Evolutionary conservation across 2,329 filamentous ascomycete genomes (phyloP).

Genomic region (Epichloe baconii): DNA sequence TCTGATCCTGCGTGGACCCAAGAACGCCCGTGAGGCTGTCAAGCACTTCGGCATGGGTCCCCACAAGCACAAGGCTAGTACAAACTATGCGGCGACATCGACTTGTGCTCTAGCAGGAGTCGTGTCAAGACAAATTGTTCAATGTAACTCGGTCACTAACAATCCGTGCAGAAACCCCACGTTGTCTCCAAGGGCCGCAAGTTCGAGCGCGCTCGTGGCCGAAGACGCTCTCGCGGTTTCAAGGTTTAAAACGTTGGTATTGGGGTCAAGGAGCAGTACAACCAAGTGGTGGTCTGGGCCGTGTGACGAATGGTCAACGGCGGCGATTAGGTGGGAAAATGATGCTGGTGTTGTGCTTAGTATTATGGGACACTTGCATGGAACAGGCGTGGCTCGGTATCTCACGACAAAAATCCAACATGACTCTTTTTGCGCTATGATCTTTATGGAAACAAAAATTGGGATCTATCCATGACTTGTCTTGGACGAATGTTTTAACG

Average conservation of each 20-base stretch:
- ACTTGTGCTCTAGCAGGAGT: not conserved
- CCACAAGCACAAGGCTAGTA: conserved; percentile 84
- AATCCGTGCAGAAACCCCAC: conserved; percentile 65
- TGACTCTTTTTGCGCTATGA: conserved; percentile 15
- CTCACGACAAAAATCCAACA: conserved; percentile 22
- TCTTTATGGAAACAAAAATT: not conserved
- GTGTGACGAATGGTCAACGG: not conserved
- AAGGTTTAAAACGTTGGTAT: conserved; percentile 69
- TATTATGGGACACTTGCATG: conserved; percentile 26
- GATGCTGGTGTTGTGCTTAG: conserved; percentile 17
- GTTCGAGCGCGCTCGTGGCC: conserved; percentile 98
- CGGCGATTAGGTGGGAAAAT: conserved; percentile 12
- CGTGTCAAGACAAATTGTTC: not conserved
- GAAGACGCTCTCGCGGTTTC: conserved; percentile 97
- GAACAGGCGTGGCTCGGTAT: conserved; percentile 36
- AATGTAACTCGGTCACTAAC: not conserved
- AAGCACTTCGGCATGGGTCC: conserved; percentile 99
- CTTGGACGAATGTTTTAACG: no score
- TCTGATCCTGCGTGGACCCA: conserved; percentile 89
- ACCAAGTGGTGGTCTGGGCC: conserved; percentile 3
- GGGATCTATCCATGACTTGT: no score
- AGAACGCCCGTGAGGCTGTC: conserved; percentile 94
- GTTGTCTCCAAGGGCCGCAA: conserved; percentile 98
- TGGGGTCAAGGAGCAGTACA: conserved; percentile 8
- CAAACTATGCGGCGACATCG: not conserved